Base-by-base conservation (phyloP, 2,329 filamentous ascomycete genomes). In the Cercospora zeae-maydis region DNA sequence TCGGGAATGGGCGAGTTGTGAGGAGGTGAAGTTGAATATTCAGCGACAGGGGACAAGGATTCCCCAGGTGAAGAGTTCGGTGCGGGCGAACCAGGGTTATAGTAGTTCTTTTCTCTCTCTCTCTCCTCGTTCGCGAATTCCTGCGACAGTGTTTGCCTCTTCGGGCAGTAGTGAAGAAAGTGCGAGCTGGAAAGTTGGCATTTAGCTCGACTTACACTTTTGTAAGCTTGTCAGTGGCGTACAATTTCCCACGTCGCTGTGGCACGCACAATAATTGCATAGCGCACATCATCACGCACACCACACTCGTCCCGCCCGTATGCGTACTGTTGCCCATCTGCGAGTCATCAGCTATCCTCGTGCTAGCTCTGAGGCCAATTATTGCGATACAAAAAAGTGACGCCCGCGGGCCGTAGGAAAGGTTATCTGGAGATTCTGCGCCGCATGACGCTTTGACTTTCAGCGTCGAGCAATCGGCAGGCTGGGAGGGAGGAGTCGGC, bases 161-260 rank as follows among this genome's bases (percentile, higher is more conserved):
- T 57, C 16, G 27, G 54, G 36, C 30, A 47, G 24, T 19, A 19
- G 56, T 16, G n/a, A 7, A 7, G n/a, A 14, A 19, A 8, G 11
- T 33, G 56, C 16, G 21, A 21, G 27, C 24, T 58, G 56, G 30
- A 36, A 58, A 58, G 42, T 47, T 58, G 37, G 56, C 39, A 58
- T 21, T 58, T 58, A 58, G 56, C 56, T 49, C 14, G 6, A 33
- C 30, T 58, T 58, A 58, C 30, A 24, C 24, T 58, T 58, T 58
- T 19, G 34, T 31, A 39, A 19, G n/a, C 30, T 7, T 34, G 42
- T 36, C 30, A 42, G 45, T 45, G 42, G 56, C 42, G 56, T n/a
- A 27, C 3, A 34, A 9, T 21, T 47, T 16, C 19, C 24, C n/a
- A n/a, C n/a, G n/a, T n/a, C 30, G 24, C 11, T 49, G n/a, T 49